Percentiles rank a stretch among this genome's conserved stretches.
Evolutionary conservation across 1,139 yeast genomes (phyloP).

Genomic region (Candida pseudoviswanathii): DNA sequence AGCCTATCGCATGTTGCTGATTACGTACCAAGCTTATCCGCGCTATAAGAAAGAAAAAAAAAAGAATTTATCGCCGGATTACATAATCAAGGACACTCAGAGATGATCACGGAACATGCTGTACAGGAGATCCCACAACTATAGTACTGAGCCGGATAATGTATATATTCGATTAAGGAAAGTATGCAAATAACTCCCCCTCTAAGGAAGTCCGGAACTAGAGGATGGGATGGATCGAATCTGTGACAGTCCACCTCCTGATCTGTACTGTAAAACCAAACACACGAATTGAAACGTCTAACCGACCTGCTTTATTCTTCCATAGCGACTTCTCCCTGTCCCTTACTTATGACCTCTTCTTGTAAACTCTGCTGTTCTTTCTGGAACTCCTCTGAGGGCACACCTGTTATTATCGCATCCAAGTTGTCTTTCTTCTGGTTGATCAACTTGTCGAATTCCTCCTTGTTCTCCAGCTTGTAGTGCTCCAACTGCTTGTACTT

Average conservation of each 20-base stretch:
- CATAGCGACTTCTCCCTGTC: slow-evolving; percentile 21
- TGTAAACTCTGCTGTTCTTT: slow-evolving; percentile 12
- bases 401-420: slow-evolving; percentile 44
- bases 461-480: slow-evolving; percentile 40
- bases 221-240: too few relatives aligned
- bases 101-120: too few relatives aligned
- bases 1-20: neutral
- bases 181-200: neutral
- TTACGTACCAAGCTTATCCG: neutral
- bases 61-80: neutral
- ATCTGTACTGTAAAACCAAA: neutral
- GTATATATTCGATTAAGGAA: neutral
- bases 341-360: slow-evolving; percentile 7
- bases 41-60: neutral
- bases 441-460: slow-evolving; percentile 36
- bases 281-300: neutral
- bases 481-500: slow-evolving; percentile 48
- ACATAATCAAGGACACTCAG: too few relatives aligned
- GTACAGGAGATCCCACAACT: too few relatives aligned
- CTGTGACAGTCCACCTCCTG: neutral
- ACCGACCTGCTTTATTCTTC: slow-evolving; percentile 17
- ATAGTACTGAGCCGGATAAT: too few relatives aligned
- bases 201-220: too few relatives aligned
- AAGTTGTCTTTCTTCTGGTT: slow-evolving; percentile 43
- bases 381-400: slow-evolving; percentile 25